A percentile compares a stretch with the other conserved stretches of the same genome.
Conservation (phyloP, 768 basidiomycete genomes). For the Kwoniella sp. region DNA sequence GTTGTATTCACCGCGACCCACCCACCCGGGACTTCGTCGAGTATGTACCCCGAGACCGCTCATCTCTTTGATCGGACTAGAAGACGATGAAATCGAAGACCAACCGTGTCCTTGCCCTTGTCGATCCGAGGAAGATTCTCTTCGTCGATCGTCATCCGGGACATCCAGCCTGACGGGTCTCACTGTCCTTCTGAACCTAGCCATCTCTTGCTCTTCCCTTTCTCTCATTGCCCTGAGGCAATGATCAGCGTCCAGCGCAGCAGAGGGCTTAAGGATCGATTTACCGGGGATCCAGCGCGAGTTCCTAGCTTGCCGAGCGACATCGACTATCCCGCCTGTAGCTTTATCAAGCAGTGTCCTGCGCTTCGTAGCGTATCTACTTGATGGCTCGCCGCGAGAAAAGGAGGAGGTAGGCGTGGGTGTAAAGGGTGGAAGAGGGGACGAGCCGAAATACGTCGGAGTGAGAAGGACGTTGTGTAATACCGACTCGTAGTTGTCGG, state of each 20-base stretch:
- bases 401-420: conserved; percentile 1
- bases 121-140: too few species aligned
- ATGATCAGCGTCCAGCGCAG: conserved; percentile 18
- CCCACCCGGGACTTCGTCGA: conserved; percentile 26
- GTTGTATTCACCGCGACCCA: conserved; percentile 27
- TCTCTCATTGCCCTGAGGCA: conserved; percentile 30
- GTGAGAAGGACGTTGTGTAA: conserved; percentile 47
- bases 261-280: conserved; percentile 27
- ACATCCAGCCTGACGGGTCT: conserved; percentile 18
- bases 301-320: conserved; percentile 12
- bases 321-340: conserved; percentile 12
- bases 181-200: conserved; percentile 27
- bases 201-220: conserved; percentile 42
- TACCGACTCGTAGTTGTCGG: conserved; percentile 43
- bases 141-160: conserved; percentile 16
- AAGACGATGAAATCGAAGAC: conserved; percentile 12
- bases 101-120: too few species aligned
- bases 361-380: conserved; percentile 8
- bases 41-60: conserved; percentile 3
- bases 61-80: conserved; percentile 18
- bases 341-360: conserved; percentile 34
- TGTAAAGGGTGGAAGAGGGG: conserved; percentile 12
- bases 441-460: conserved; percentile 39
- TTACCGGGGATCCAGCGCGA: conserved; percentile 24
- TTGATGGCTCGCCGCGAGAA: conserved; percentile 1